Evolutionary conservation across 2,329 filamentous ascomycete genomes (phyloP).

Genomic region (Fusarium illudens): DNA sequence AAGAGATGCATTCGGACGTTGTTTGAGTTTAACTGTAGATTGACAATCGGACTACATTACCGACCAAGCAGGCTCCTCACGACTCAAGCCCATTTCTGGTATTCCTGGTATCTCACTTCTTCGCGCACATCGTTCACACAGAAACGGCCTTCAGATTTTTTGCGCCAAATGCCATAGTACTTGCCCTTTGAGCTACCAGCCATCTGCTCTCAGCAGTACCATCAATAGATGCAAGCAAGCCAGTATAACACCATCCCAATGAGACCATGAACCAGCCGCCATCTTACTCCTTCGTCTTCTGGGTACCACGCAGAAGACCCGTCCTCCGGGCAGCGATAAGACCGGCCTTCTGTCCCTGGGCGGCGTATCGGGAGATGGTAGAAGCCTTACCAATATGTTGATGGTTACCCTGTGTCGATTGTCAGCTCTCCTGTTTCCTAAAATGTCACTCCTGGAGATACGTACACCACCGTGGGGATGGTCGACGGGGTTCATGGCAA

Average conservation of each 20-base stretch:
- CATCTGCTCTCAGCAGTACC: slow-evolving; percentile 58
- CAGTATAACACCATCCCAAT: slow-evolving; percentile 72
- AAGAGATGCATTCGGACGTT: background rate
- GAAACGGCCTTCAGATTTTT: slow-evolving; percentile 48
- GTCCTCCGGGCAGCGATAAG: slow-evolving; percentile 99
- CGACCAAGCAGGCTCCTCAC: slow-evolving; percentile 36
- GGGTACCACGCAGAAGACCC: slow-evolving; percentile 99
- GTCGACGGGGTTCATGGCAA: slow-evolving; percentile 99
- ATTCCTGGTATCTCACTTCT: slow-evolving; percentile 42
- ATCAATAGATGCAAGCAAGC: slow-evolving; percentile 68
- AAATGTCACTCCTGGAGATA: slow-evolving; percentile 39
- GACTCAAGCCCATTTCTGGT: slow-evolving; percentile 32
- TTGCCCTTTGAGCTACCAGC: slow-evolving; percentile 59
- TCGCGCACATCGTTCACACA: slow-evolving; percentile 41
- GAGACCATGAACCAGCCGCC: slow-evolving; percentile 61
- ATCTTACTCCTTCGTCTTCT: slow-evolving; percentile 97
- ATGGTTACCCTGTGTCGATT: slow-evolving; percentile 83
- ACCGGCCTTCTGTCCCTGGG: slow-evolving; percentile 99
- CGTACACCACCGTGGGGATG: slow-evolving; percentile 93
- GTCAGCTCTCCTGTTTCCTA: slow-evolving; percentile 49
- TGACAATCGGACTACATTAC: slow-evolving; percentile 24
- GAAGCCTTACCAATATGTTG: slow-evolving; percentile 99
- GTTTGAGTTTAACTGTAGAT: background rate
- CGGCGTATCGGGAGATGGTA: slow-evolving; percentile 97
- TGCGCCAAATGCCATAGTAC: slow-evolving; percentile 61